phyloP scores from a whole-genome alignment of 179 eudicot genomes.

The Camellia oleifera region DNA sequence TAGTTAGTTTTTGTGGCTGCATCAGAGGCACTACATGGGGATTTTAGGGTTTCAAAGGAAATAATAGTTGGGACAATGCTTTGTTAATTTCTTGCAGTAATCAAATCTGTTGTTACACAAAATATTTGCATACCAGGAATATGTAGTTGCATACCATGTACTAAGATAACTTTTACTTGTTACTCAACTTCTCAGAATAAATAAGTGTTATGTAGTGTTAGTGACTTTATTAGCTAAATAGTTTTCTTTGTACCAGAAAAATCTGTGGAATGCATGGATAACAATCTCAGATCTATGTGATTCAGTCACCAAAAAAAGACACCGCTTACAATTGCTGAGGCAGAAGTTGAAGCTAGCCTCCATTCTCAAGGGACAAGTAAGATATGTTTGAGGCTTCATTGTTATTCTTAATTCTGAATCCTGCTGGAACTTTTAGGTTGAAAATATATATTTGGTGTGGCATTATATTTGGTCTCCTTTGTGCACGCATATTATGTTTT shows the following conservation, averaged over 20 bases:
- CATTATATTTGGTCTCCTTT: not conserved
- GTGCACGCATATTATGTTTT: not conserved
- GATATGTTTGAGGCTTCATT: conserved; percentile 18
- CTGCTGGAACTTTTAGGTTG: not conserved
- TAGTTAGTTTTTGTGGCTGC: too few relatives aligned
- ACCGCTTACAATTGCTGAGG: conserved; percentile 66
- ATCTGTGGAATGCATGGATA: conserved; percentile 90
- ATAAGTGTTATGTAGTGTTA: not conserved
- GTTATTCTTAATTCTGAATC: not conserved
- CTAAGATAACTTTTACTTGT: not conserved
- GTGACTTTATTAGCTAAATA: not conserved
- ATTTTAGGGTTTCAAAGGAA: not conserved
- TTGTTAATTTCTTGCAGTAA: too few relatives aligned
- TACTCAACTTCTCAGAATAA: not conserved
- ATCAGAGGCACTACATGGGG: not conserved
- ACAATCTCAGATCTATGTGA: conserved; percentile 76
- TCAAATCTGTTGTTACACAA: not conserved
- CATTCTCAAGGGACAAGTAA: conserved; percentile 84
- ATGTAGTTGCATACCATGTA: not conserved
- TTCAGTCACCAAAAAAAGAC: conserved; percentile 75
- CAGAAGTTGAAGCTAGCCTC: conserved; percentile 85
- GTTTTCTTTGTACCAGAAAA: conserved; percentile 51
- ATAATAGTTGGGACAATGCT: too few relatives aligned
- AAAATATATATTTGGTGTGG: not conserved
- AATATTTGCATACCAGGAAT: not conserved